Evolutionary conservation across 192 early-diverging fungal genomes (phyloP), one percentile per base, ranked within the genome.

Genomic region (Coemansia sp.): DNA sequence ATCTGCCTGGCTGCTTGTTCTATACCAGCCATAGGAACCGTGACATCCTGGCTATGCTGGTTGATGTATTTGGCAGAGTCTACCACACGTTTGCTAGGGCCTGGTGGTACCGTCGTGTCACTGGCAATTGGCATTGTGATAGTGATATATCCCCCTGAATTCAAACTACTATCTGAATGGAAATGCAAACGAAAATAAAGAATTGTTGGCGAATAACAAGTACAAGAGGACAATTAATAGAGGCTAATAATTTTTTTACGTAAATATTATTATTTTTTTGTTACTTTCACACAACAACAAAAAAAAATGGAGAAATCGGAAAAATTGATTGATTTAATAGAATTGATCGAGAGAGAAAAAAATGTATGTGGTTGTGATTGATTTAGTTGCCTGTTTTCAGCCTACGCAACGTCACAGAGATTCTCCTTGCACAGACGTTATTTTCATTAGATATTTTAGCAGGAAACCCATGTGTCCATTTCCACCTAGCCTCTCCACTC

Each of bases 1-100:
- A 89, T 81, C 77, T 84, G 49, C 32, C 40, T 45, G 4, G 83
- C 84, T 1, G 83, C 85, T 7, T 57, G 36, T 0, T 57, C 28
- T 17, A 86, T 65, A 6, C 80, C 77, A 9, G 62, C 72, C n/a
- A 53, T 39, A 7, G 82, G 79, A 20, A 88, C 81, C 9, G 24
- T 48, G n/a, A 88, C 87, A 67, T 86, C 72, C 18, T 63, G 43
- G 58, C 83, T 85, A 41, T 81, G 62, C 68, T 76, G 28, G 50
- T 33, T 66, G 34, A 67, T 71, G 33, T 50, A 60, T 35, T 49
- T 40, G 10, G 74, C 66, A 0, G 74, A 77, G 36, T 58, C 52
- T 13, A 69, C 58, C 4, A 77, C 74, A 7, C 51, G 53, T 13
- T 57, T 44, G 36, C 32, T 20, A 36, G 52, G 3, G 14, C n/a